phyloP scores from a whole-genome alignment of 345 rosid genomes.

The Hibiscus tridactylites region DNA sequence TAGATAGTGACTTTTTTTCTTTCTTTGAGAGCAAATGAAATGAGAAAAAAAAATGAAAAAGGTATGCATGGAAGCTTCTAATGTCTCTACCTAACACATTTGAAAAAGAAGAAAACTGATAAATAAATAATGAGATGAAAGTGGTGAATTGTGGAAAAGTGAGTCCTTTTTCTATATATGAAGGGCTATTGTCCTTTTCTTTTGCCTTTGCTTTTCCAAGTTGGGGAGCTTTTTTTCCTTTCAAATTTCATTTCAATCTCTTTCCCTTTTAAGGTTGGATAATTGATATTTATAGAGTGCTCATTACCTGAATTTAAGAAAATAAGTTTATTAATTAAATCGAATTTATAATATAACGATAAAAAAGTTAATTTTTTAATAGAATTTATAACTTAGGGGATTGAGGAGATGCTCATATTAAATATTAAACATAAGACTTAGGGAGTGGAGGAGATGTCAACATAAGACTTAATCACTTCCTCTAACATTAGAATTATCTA shows the following conservation, averaged over 20 bases:
- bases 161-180: not conserved
- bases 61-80: conserved; percentile 23
- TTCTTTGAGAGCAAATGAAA: not conserved
- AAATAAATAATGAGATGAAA: not conserved
- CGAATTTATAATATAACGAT: no score
- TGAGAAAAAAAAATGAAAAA: not conserved
- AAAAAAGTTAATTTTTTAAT: no score
- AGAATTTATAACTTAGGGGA: no score
- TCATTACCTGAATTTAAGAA: not conserved
- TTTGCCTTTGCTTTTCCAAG: not conserved
- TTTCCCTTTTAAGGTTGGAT: not conserved
- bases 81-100: conserved; percentile 30
- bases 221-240: not conserved
- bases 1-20: no score
- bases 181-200: not conserved
- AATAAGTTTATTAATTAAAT: no score
- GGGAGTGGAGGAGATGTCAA: no score
- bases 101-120: not conserved
- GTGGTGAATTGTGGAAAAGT: not conserved
- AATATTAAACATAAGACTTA: no score
- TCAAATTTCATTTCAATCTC: not conserved
- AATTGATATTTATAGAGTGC: no score
- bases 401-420: no score
- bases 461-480: no score
- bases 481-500: no score